phyloP scores from a whole-genome alignment of 208 protist species.

The Blastocrithidia nonstop region DNA sequence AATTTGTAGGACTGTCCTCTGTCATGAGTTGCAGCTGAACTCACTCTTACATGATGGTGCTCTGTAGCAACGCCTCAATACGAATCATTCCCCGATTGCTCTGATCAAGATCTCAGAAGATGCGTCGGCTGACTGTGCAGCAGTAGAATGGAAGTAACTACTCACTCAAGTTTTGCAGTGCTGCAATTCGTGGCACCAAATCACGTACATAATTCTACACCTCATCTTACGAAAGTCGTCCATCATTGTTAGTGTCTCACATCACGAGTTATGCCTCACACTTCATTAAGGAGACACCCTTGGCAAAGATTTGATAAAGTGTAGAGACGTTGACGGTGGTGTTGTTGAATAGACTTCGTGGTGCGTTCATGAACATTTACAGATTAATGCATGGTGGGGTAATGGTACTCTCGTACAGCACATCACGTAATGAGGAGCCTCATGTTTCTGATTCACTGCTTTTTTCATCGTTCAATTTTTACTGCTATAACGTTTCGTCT shows the following conservation, averaged over 20 bases:
- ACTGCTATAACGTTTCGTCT: too few relatives aligned
- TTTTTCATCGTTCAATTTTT: too few relatives aligned
- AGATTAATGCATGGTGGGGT: slow-evolving; percentile 29
- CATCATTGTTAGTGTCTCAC: slow-evolving; percentile 78
- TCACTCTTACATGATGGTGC: slow-evolving; percentile 78
- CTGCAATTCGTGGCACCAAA: slow-evolving; percentile 52
- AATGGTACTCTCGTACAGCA: slow-evolving; percentile 25
- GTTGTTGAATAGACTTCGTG: slow-evolving; percentile 16
- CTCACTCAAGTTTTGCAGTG: slow-evolving; percentile 31
- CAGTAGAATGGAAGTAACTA: slow-evolving; percentile 79
- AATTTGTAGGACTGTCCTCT: slow-evolving; percentile 65
- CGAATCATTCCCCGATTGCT: slow-evolving; percentile 51
- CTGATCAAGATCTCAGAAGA: slow-evolving; percentile 82
- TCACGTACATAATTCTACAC: slow-evolving; percentile 78
- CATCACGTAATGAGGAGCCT: slow-evolving; percentile 26
- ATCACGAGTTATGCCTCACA: slow-evolving; percentile 69
- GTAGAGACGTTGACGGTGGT: slow-evolving; percentile 29
- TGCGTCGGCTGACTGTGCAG: slow-evolving; percentile 74
- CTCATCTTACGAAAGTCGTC: slow-evolving; percentile 72
- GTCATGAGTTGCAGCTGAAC: slow-evolving; percentile 68
- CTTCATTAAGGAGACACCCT: slow-evolving; percentile 74
- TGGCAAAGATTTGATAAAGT: slow-evolving; percentile 62
- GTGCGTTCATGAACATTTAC: slow-evolving; percentile 52
- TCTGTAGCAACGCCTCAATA: slow-evolving; percentile 68
- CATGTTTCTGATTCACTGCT: slow-evolving; percentile 14